phyloP scores from a whole-genome alignment of 208 protist species.

The Leishmania mexicana region DNA sequence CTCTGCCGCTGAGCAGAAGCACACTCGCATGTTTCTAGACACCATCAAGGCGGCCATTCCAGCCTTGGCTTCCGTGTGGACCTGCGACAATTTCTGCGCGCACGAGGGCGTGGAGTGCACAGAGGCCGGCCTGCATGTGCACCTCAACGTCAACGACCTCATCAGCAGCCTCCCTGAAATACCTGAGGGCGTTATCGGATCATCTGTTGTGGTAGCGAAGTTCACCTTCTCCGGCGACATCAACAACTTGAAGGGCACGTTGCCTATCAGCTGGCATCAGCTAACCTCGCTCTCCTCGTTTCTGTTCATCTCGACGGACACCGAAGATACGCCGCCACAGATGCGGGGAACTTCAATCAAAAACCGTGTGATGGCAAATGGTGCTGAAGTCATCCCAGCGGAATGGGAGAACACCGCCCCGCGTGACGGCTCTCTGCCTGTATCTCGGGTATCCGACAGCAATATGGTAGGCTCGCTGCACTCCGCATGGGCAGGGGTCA shows the following conservation, averaged over 20 bases:
- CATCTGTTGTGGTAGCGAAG: constrained; percentile 14
- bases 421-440: neutral
- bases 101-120: constrained; percentile 18
- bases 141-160: constrained; percentile 12
- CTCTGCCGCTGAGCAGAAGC: constrained; percentile 12
- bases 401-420: no score
- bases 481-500: neutral
- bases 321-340: constrained; percentile 11
- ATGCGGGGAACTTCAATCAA: neutral
- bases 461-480: neutral
- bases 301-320: constrained; percentile 12
- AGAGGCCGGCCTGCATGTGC: constrained; percentile 1
- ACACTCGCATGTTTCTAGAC: constrained; percentile 23
- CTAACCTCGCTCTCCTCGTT: constrained; percentile 7
- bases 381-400: no score
- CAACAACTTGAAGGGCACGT: constrained; percentile 8
- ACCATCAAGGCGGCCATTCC: constrained; percentile 17
- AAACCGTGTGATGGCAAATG: neutral
- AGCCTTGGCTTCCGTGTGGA: constrained; percentile 11
- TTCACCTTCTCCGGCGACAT: constrained; percentile 12
- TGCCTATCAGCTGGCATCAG: constrained; percentile 19
- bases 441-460: neutral
- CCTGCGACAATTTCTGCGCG: constrained; percentile 32
- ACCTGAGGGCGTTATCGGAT: neutral
- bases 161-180: constrained; percentile 18